Percentiles rank a stretch among this genome's conserved stretches.
These are phyloP conservation scores for Capsicum chinense DNA, from an alignment of 257 asterid genomes.

Conservation along the genomic window DNA sequence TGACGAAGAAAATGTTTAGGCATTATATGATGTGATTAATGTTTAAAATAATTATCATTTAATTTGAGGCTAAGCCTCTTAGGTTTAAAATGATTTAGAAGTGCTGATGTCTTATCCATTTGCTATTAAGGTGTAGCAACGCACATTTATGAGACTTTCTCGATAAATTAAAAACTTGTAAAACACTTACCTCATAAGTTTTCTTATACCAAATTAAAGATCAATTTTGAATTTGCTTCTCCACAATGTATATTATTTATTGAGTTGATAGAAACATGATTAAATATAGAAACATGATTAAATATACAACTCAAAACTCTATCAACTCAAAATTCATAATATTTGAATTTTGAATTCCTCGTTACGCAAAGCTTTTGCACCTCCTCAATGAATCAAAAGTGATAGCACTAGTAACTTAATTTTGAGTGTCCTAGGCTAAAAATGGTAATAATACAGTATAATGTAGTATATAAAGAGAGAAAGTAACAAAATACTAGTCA, in stretches of 20 bases:
- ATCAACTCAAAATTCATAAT: background rate
- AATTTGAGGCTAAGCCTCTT: too few relatives aligned
- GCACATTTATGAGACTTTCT: too few relatives aligned
- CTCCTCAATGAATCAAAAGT: conserved; percentile 19
- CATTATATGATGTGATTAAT: too few relatives aligned
- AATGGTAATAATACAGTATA: background rate
- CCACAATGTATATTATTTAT: too few relatives aligned
- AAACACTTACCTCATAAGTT: too few relatives aligned
- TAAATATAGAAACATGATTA: background rate
- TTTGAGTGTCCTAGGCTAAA: background rate
- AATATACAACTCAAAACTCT: background rate
- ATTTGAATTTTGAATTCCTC: background rate
- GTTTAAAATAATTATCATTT: background rate
- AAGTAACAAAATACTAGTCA: background rate
- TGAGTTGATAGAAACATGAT: background rate
- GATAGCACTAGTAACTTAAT: background rate
- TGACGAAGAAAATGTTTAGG: background rate
- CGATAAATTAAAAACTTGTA: too few relatives aligned
- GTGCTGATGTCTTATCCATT: too few relatives aligned
- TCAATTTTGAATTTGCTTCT: too few relatives aligned
- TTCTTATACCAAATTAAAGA: too few relatives aligned
- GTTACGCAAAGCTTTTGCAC: rapidly evolving
- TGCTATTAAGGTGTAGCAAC: too few relatives aligned
- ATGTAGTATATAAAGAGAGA: background rate
- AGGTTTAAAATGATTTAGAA: too few relatives aligned